phyloP scores from a whole-genome alignment of 805 yeast genomes.

The Saturnispora sekii region DNA sequence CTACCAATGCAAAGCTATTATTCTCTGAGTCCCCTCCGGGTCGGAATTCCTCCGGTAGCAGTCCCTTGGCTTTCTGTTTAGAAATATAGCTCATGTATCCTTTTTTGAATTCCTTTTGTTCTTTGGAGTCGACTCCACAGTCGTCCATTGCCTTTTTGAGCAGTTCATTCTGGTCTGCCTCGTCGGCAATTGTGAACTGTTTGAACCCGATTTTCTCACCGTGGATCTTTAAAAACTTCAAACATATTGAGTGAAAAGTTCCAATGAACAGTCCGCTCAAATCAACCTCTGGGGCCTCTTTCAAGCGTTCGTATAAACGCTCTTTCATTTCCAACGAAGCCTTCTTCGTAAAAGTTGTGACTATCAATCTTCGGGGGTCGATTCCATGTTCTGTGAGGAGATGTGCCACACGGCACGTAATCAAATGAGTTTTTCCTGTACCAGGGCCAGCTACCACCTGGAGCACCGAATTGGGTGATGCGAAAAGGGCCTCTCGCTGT shows the following conservation, averaged over 20 bases:
- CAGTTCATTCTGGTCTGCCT: slow-evolving; percentile 44
- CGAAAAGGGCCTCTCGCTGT: slow-evolving; percentile 37
- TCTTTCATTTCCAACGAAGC: slow-evolving; percentile 83
- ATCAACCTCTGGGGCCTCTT: slow-evolving; percentile 24
- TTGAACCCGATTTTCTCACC: slow-evolving; percentile 41
- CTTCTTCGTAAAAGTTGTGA: slow-evolving; percentile 87
- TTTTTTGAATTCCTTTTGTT: slow-evolving; percentile 8
- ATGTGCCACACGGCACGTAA: slow-evolving; percentile 70
- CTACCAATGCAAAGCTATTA: not conserved
- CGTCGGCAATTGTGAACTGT: slow-evolving; percentile 51
- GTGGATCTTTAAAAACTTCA: slow-evolving; percentile 43
- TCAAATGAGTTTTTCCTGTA: slow-evolving; percentile 72
- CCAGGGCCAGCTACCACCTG: slow-evolving; percentile 56
- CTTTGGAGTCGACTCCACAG: slow-evolving; percentile 6
- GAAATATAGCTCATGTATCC: slow-evolving; percentile 37
- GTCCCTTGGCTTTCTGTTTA: slow-evolving; percentile 44
- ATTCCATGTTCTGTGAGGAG: slow-evolving; percentile 43
- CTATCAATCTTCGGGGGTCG: slow-evolving; percentile 56
- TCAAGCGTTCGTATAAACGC: slow-evolving; percentile 37
- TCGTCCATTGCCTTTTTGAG: slow-evolving; percentile 22
- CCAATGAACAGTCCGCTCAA: slow-evolving; percentile 54
- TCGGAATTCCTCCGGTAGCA: slow-evolving; percentile 29
- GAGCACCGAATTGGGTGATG: slow-evolving; percentile 30
- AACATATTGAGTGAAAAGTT: slow-evolving; percentile 83
- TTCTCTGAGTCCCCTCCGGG: not conserved